These are phyloP conservation scores for Pinus albicaulis DNA, from an alignment of 75 land plant genomes.

Conservation along the genomic window DNA sequence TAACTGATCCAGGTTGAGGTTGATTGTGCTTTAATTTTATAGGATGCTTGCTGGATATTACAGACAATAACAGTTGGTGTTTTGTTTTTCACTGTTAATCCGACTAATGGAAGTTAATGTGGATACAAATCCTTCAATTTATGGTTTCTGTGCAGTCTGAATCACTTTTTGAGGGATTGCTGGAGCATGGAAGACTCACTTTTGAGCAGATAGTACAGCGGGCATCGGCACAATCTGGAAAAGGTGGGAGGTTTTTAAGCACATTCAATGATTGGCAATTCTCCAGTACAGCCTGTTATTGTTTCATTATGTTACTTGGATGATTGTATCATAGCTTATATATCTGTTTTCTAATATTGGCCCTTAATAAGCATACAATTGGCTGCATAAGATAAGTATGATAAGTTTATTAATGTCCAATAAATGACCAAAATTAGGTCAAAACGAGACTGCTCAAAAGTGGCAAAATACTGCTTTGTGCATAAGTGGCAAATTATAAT, in stretches of 20 bases:
- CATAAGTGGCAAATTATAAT: too few species aligned
- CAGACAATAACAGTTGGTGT: neutral
- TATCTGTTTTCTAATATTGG: neutral
- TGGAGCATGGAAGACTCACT: slow-evolving; percentile 87
- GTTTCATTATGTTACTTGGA: neutral
- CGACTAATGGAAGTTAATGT: neutral
- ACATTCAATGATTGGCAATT: neutral
- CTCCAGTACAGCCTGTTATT: neutral
- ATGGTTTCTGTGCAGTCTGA: slow-evolving; percentile 45
- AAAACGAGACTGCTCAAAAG: too few species aligned
- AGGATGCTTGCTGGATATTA: neutral
- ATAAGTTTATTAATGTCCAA: too few species aligned
- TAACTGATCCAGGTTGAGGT: neutral
- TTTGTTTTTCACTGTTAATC: neutral
- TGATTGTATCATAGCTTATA: neutral
- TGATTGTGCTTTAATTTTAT: neutral
- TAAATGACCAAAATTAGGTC: too few species aligned
- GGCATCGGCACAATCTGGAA: slow-evolving; percentile 31
- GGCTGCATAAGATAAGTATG: neutral
- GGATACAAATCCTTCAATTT: neutral
- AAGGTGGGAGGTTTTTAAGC: slow-evolving; percentile 18
- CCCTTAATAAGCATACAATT: neutral
- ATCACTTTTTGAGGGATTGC: slow-evolving; percentile 51
- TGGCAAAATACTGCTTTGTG: too few species aligned
- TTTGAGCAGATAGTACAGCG: slow-evolving; percentile 63